These are phyloP conservation scores for Pseudogymnoascus sp. DNA, from an alignment of 2,329 filamentous ascomycete genomes.

Conservation along the genomic window DNA sequence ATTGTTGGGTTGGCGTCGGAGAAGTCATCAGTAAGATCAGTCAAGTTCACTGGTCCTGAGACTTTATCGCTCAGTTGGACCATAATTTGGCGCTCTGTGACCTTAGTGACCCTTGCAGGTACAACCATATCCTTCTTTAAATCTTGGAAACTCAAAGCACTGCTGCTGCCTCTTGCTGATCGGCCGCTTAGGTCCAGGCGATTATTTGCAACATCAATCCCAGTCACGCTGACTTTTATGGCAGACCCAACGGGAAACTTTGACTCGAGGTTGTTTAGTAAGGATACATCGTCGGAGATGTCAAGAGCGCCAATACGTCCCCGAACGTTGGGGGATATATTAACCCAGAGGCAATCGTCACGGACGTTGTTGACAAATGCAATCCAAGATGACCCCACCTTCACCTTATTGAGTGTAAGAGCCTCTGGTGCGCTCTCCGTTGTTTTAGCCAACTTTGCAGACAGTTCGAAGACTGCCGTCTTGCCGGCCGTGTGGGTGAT, in stretches of 20 bases:
- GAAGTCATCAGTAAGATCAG: constrained; percentile 83
- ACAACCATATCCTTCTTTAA: constrained; percentile 74
- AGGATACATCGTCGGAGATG: constrained; percentile 76
- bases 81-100: constrained; percentile 73
- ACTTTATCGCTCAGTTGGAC: constrained; percentile 77
- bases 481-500: constrained; percentile 79
- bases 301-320: constrained; percentile 78
- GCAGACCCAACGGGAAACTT: constrained; percentile 90
- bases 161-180: constrained; percentile 46
- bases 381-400: constrained; percentile 62
- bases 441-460: constrained; percentile 60
- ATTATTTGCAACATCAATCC: constrained; percentile 63
- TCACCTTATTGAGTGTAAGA: constrained; percentile 64
- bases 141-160: constrained; percentile 57
- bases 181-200: constrained; percentile 78
- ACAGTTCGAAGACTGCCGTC: constrained; percentile 75
- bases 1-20: constrained; percentile 66
- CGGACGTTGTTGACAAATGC: constrained; percentile 88
- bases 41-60: constrained; percentile 70
- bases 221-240: constrained; percentile 68
- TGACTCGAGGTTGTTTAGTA: constrained; percentile 63
- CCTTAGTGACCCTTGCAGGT: constrained; percentile 75
- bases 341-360: constrained; percentile 79
- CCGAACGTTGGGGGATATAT: constrained; percentile 77
- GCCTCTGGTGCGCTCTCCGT: constrained; percentile 48